These are phyloP conservation scores for Eucalyptus guilfoylei DNA, from an alignment of 345 rosid genomes.

Conservation along the genomic window DNA sequence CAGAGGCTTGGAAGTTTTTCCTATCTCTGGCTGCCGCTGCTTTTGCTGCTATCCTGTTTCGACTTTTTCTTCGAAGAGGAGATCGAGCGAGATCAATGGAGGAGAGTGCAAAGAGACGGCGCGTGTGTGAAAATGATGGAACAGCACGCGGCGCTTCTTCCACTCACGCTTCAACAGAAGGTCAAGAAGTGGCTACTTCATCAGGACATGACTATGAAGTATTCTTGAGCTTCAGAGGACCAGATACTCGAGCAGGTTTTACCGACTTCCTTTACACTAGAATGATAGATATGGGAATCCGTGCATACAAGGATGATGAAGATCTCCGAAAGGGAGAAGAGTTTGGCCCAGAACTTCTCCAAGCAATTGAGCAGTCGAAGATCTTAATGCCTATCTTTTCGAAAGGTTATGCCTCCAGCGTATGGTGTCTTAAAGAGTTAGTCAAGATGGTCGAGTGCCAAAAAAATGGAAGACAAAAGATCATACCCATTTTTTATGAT, in stretches of 20 bases:
- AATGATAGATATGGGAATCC: not conserved
- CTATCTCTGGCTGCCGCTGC: not conserved
- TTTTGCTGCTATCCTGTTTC: not conserved
- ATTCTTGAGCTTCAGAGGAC: not conserved
- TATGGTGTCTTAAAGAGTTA: not conserved
- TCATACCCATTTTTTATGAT: not conserved
- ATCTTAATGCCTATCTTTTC: not conserved
- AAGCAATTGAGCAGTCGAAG: not conserved
- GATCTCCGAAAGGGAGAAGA: not conserved
- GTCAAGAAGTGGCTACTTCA: not conserved
- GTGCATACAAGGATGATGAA: not conserved
- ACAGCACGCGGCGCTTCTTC: not conserved
- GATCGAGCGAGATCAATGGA: not conserved
- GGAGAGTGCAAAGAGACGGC: not conserved
- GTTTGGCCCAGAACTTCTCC: not conserved
- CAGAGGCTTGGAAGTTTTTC: no score
- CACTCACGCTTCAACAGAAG: not conserved
- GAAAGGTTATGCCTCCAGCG: rapidly evolving
- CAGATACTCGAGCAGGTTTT: not conserved
- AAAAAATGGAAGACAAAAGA: not conserved
- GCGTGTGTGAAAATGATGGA: not conserved
- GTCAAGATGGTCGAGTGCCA: rapidly evolving
- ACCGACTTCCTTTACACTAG: not conserved
- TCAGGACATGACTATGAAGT: not conserved
- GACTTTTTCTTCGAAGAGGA: not conserved